Percentiles rank a stretch among this genome's conserved stretches.
Evolutionary conservation across 768 basidiomycete species (phyloP).

Genomic region (Leucocoprinus leucothites): DNA sequence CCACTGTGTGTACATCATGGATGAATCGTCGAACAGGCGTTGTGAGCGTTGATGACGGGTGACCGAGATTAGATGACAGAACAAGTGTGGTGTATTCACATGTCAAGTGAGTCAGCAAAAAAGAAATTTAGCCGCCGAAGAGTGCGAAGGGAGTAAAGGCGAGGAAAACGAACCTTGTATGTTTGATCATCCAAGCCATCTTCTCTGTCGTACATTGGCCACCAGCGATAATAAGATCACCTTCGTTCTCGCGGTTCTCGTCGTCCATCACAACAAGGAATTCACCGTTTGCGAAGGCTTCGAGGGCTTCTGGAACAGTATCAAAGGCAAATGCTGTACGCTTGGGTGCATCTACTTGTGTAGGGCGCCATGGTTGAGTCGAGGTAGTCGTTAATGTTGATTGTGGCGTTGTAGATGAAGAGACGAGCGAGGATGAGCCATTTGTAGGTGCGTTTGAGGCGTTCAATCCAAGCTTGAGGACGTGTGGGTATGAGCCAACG

Average conservation of each 20-base stretch:
- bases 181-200: constrained; percentile 99
- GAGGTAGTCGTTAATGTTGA: constrained; percentile 1
- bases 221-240: constrained; percentile 91
- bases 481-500: constrained; percentile 4
- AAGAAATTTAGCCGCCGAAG: not conserved
- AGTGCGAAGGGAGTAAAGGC: not conserved
- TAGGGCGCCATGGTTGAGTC: constrained; percentile 32
- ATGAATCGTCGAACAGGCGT: not conserved
- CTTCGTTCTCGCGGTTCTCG: constrained; percentile 94
- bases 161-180: constrained; percentile 69
- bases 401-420: constrained; percentile 18
- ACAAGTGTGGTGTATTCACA: no score
- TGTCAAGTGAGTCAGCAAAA: not conserved
- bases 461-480: constrained; percentile 10
- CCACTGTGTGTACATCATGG: constrained; percentile 55
- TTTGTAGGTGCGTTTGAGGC: constrained; percentile 11
- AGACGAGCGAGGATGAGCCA: constrained; percentile 13
- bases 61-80: not conserved
- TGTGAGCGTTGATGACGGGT: not conserved
- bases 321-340: constrained; percentile 67
- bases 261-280: constrained; percentile 99
- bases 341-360: constrained; percentile 24
- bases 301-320: constrained; percentile 73
- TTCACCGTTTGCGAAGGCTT: constrained; percentile 74
- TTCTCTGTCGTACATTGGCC: constrained; percentile 85